Evolutionary conservation across 257 asterid genomes (phyloP), one percentile per base, ranked within the genome.

Genomic region (Primulina tabacum): DNA sequence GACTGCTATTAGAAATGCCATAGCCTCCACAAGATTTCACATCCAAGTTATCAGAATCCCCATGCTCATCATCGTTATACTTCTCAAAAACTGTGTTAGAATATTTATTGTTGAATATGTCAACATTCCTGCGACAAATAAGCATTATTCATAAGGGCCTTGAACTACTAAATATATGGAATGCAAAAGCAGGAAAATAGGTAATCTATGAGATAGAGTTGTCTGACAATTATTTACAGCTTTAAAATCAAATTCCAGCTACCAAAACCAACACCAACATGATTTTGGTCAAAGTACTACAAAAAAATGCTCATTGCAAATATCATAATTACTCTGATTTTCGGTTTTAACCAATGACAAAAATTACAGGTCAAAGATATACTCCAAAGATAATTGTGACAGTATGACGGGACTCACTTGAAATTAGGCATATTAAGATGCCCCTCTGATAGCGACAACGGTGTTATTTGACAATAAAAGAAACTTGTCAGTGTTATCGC

Each of bases 401-500:
- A 5, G 71, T 33, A 69, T 64, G 52, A 80, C n/a, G 52, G 75
- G 26, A 84, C 97, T 86, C 86, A 92, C 98, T 82, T 87, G 71
- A 71, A 71, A 71, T 75, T 74, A 62, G 90, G 87, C 78, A 85
- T 77, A 76, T 80, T 78, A 71, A 80, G 80, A 73, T 76, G 77
- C 73, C 91, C 90, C 38, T 83, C 95, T 2, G 84, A 78, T 73
- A 75, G 78, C 75, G 71, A 75, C 75, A 83, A 75, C 30, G 87
- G 80, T 64, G 87, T 74, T 63, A 82, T 86, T 85, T 85, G 91
- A 68, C 86, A 90, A 81, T 89, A 89, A 85, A 93, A 93, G 81
- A 93, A 85, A 63, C 96, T 95, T 61, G 99, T 90, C 79, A 93
- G 81, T 60, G 85, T 83, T 85, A 93, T 84, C 59, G 96, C 96